Conservation (phyloP, 306 rosid species). For the Boehmeria nivea region DNA sequence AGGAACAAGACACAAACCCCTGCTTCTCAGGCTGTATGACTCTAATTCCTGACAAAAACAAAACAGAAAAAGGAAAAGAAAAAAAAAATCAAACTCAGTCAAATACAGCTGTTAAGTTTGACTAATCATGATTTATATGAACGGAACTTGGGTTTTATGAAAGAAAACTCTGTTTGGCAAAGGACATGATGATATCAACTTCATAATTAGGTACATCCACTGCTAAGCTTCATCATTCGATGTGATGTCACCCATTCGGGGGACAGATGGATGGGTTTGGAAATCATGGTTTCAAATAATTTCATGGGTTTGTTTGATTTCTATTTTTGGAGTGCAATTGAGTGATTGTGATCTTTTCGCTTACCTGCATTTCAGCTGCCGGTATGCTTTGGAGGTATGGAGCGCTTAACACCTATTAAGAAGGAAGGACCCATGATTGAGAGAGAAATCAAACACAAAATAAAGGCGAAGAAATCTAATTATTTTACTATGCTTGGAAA, state of each 20-base stretch:
- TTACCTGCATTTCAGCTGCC: constrained; percentile 57
- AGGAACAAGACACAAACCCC: constrained; percentile 89
- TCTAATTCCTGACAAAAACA: constrained; percentile 54
- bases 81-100: constrained; percentile 6
- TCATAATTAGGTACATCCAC: constrained; percentile 4
- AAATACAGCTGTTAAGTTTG: constrained; percentile 3
- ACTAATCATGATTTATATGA: background rate
- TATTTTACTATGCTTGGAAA: background rate
- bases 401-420: constrained; percentile 79
- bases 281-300: too few relatives aligned
- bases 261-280: background rate
- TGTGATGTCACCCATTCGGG: background rate
- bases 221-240: too few relatives aligned
- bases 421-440: background rate
- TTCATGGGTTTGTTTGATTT: too few relatives aligned
- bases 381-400: constrained; percentile 73
- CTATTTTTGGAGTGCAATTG: too few relatives aligned
- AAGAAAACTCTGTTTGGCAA: background rate
- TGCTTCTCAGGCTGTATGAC: constrained; percentile 65
- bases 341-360: constrained; percentile 19
- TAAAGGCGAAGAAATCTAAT: background rate
- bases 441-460: background rate
- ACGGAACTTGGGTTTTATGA: background rate
- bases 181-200: background rate
- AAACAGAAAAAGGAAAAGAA: background rate